Evolutionary conservation across 2,329 filamentous ascomycete genomes (phyloP).

Genomic region (Myriosclerotinia scirpicola): DNA sequence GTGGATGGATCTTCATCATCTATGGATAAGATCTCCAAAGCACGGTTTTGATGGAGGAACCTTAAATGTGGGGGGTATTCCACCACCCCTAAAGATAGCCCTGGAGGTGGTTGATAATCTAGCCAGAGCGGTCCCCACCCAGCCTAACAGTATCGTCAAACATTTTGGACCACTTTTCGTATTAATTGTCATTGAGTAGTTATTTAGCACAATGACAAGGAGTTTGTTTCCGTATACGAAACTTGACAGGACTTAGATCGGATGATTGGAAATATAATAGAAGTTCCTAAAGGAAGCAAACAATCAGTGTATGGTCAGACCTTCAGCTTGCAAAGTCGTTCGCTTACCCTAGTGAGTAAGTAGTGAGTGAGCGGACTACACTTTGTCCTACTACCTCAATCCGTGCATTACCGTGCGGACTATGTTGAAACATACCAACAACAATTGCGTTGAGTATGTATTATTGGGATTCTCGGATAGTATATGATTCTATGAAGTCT

Average conservation of each 20-base stretch:
- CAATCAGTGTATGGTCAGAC: neutral
- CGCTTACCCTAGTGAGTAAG: no score
- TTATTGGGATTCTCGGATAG: neutral
- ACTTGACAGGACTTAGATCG: neutral
- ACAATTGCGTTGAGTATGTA: neutral
- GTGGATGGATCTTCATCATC: neutral
- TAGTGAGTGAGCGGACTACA: constrained; percentile 12
- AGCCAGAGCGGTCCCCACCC: neutral
- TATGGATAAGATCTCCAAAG: neutral
- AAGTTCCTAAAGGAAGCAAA: neutral
- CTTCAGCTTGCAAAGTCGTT: no score
- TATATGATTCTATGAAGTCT: neutral
- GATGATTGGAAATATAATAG: neutral
- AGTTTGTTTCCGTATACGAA: neutral
- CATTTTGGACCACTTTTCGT: neutral
- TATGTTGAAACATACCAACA: constrained; percentile 9
- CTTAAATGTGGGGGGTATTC: constrained; percentile 18
- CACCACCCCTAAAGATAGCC: neutral
- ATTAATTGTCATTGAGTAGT: neutral
- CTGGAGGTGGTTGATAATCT: neutral
- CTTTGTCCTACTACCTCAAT: constrained; percentile 11
- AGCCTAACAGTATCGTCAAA: neutral
- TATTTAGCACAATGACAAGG: no score
- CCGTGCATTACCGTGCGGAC: neutral
- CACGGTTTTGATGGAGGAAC: neutral